Base-by-base conservation (phyloP, 805 yeast genomes). In the Candida quercuum region DNA sequence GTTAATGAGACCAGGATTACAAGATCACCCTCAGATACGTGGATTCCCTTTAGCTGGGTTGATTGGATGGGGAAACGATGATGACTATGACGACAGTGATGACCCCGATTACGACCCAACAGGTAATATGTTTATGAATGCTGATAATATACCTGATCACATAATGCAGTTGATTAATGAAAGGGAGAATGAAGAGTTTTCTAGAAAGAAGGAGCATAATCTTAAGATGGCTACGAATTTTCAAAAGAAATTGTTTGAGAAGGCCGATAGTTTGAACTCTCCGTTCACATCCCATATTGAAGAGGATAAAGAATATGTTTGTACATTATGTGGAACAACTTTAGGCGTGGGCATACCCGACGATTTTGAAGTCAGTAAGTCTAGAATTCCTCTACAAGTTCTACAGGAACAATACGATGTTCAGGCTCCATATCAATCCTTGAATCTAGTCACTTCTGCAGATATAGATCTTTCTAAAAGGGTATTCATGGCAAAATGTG, bases 281-380 rank as follows among this genome's bases (percentile, higher is more conserved):
- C 56, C 58, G 10, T 54, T 21, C 21, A 45, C 57, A 0, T 24
- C 41, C 1, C 57, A 56, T 3, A 54, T 67, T 21, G 56, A 63
- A 0, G 53, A 57, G 13, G 56, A 46, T n/a, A 61, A 63, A 24
- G 58, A 65, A 10, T 66, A 72, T 4, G 63, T 69, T 1, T 81
- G 96, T 61, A 73, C 73, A 23, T 59, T 82, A 20, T 87, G 96
- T 62, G 89, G 87, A 1, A 71, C 75, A 0, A 71, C 65, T 3
- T 60, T 87, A n/a, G 93, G 93, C 3, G 74, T 68, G 33, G 95
- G 95, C 0, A 73, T 83, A 5, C 84, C 87, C 0, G 63, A 53
- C 1, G 74, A 67, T 14, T 75, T 71, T 45, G 51, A 52, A 33
- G 64, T 74, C 38, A 33, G 57, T 41, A 8, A 28, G 19, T 16